A percentile compares a stretch with the other conserved stretches of the same genome.
Conservation (phyloP, 306 rosid genomes). For the Leucaena leucocephala region DNA sequence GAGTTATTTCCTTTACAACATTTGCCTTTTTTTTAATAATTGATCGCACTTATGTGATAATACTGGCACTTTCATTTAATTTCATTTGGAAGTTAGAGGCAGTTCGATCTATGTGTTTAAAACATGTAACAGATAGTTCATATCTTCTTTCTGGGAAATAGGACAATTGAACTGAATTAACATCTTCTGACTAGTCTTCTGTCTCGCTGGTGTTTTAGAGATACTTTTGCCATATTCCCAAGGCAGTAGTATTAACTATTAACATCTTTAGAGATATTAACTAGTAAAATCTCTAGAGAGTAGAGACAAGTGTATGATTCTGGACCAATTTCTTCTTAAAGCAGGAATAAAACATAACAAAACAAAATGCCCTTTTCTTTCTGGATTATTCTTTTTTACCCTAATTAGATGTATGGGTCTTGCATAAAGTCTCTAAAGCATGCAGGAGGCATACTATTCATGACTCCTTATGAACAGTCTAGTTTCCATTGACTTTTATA, state of each 20-base stretch:
- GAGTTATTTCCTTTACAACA: neutral
- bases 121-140: neutral
- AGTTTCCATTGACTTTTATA: neutral
- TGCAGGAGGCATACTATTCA: neutral
- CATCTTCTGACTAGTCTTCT: neutral
- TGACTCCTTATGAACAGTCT: neutral
- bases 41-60: neutral
- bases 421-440: neutral
- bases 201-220: neutral
- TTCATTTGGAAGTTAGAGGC: slow-evolving; percentile 6
- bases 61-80: neutral
- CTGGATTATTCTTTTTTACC: neutral
- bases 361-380: neutral
- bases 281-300: neutral
- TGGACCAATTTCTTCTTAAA: neutral
- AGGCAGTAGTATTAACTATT: neutral
- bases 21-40: neutral
- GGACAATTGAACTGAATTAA: slow-evolving; percentile 1
- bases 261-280: too few relatives aligned
- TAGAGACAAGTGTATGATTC: neutral
- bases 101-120: neutral
- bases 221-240: neutral
- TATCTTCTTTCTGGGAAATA: neutral
- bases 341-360: neutral
- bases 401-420: neutral